These are phyloP conservation scores for Chaetomium cochliodes DNA, from an alignment of 495 filamentous ascomycete species.

Conservation along the genomic window DNA sequence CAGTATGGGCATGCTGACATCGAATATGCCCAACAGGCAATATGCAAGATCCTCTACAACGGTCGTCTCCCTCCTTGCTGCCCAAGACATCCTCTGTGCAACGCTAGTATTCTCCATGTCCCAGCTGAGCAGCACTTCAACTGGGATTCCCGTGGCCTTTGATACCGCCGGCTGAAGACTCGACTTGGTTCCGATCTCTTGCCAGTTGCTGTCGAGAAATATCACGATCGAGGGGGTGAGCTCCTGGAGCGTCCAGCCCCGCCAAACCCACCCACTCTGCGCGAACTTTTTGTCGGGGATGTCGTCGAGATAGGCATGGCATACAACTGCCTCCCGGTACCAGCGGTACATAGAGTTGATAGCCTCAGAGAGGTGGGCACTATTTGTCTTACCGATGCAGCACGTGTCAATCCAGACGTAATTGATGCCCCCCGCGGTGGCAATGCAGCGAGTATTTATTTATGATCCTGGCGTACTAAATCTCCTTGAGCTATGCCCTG, in stretches of 20 bases:
- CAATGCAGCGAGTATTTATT: conserved; percentile 34
- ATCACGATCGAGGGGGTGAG: conserved; percentile 36
- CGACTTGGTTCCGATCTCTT: background rate
- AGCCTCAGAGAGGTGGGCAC: conserved; percentile 44
- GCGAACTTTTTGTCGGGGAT: too few relatives aligned
- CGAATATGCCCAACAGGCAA: conserved; percentile 25
- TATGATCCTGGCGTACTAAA: conserved; percentile 29
- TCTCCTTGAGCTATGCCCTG: background rate
- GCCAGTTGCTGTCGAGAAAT: conserved; percentile 26
- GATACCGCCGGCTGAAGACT: background rate
- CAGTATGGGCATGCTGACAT: conserved; percentile 20
- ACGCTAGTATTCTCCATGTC: background rate
- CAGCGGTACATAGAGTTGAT: conserved; percentile 50
- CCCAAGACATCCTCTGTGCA: conserved; percentile 23
- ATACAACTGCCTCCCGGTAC: conserved; percentile 34
- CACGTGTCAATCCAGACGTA: conserved; percentile 48
- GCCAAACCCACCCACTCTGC: conserved; percentile 33
- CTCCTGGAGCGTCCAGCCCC: conserved; percentile 48
- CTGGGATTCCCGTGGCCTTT: background rate
- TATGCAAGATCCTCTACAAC: conserved; percentile 23
- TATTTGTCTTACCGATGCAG: conserved; percentile 47
- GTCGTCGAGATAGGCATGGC: conserved; percentile 34
- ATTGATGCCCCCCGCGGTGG: conserved; percentile 17
- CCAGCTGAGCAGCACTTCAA: background rate
- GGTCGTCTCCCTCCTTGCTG: conserved; percentile 12